Conservation (phyloP, 306 rosid species). For the Pterocarpus santalinus region DNA sequence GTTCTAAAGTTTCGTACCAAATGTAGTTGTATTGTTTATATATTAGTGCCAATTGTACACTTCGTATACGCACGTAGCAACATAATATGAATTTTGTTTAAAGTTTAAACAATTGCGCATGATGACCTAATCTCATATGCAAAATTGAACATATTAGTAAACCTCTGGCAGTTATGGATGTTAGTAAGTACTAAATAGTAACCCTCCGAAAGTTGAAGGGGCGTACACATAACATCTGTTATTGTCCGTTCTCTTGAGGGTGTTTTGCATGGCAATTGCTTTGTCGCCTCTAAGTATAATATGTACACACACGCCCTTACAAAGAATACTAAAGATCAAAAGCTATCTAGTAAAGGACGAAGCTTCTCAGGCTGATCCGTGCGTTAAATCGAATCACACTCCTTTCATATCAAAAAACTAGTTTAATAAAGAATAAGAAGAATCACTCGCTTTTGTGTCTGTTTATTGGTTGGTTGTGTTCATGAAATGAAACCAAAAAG, state of each 20-base stretch:
- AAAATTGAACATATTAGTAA: not conserved
- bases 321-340: slow-evolving; percentile 33
- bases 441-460: slow-evolving; percentile 28
- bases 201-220: not conserved
- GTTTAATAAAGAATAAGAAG: not conserved
- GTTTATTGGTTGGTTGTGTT: slow-evolving; percentile 4
- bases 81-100: not conserved
- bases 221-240: not conserved
- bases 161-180: too few relatives aligned
- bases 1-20: not conserved
- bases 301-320: slow-evolving; percentile 23
- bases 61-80: not conserved
- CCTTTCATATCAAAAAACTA: slow-evolving; percentile 40
- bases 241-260: not conserved
- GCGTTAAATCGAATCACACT: slow-evolving; percentile 46
- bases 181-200: not conserved
- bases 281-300: not conserved
- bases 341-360: slow-evolving; percentile 44
- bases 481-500: slow-evolving; percentile 25
- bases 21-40: not conserved
- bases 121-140: not conserved
- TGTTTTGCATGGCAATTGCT: slow-evolving; percentile 5
- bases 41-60: not conserved
- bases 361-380: slow-evolving; percentile 46
- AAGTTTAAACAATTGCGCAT: not conserved